phyloP scores from a whole-genome alignment of 2,329 filamentous ascomycete genomes.

The Dactylellina parvicollis region DNA sequence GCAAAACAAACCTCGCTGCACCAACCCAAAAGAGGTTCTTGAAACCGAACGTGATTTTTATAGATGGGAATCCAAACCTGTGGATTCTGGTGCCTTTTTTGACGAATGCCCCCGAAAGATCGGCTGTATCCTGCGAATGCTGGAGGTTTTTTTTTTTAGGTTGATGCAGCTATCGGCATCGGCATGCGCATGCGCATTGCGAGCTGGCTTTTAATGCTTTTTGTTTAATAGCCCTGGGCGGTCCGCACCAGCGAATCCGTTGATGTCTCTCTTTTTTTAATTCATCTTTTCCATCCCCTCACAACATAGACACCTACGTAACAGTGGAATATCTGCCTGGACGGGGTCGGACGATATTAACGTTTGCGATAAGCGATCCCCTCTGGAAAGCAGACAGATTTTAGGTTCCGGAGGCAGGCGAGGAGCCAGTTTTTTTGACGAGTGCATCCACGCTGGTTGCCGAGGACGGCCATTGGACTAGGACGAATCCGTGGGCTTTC shows the following conservation, averaged over 20 bases:
- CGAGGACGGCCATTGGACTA: constrained; percentile 44
- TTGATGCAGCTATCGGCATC: constrained; percentile 24
- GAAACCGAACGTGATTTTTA: constrained; percentile 50
- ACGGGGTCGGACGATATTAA: neutral
- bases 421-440: constrained; percentile 48
- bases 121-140: constrained; percentile 18
- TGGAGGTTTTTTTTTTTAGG: constrained; percentile 16
- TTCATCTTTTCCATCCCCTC: neutral
- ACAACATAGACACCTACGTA: neutral
- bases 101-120: constrained; percentile 9
- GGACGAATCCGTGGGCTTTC: constrained; percentile 42
- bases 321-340: neutral
- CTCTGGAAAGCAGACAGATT: constrained; percentile 17
- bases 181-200: constrained; percentile 23
- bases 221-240: constrained; percentile 18
- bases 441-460: constrained; percentile 39
- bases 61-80: constrained; percentile 48
- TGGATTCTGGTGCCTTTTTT: neutral
- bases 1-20: constrained; percentile 43
- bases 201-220: constrained; percentile 13
- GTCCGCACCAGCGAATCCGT: constrained; percentile 1
- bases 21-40: constrained; percentile 50
- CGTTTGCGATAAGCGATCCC: constrained; percentile 23
- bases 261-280: constrained; percentile 1
- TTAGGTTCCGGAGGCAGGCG: constrained; percentile 28